Evolutionary conservation across 192 early-diverging fungal species (phyloP).

Genomic region (Entomortierella beljakovae): DNA sequence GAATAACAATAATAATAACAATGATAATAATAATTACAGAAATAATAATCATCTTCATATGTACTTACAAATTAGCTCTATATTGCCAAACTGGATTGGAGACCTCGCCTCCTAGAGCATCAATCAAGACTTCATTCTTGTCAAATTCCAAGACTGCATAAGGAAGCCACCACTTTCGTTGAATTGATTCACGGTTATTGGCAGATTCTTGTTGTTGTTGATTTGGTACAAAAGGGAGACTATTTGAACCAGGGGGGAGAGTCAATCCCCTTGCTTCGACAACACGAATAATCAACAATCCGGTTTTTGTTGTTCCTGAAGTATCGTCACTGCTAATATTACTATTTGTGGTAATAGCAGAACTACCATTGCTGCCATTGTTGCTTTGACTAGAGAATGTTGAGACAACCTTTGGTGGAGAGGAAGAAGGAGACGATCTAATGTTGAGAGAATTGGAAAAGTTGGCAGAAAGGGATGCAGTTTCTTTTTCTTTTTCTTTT

Average conservation of each 20-base stretch:
- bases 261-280: constrained; percentile 85
- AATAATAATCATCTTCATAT: background rate
- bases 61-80: constrained; percentile 81
- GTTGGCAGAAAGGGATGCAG: constrained; percentile 30
- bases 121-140: constrained; percentile 92
- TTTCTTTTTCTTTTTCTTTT: constrained; percentile 38
- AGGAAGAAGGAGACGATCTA: constrained; percentile 11
- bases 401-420: constrained; percentile 19
- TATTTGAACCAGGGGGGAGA: constrained; percentile 70
- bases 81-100: constrained; percentile 83
- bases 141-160: constrained; percentile 95
- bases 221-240: constrained; percentile 50
- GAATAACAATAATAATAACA: background rate
- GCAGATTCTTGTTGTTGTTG: constrained; percentile 11
- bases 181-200: constrained; percentile 62
- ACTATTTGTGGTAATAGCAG: background rate
- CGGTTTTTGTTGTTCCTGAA: constrained; percentile 36
- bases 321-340: constrained; percentile 1
- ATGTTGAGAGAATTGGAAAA: constrained; percentile 11
- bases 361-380: constrained; percentile 7
- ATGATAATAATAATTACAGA: background rate
- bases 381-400: constrained; percentile 9
- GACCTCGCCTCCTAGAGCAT: constrained; percentile 81
- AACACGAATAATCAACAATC: constrained; percentile 84
- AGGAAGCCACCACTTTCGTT: constrained; percentile 76